Evolutionary conservation across 345 rosid genomes (phyloP), one percentile per base, ranked within the genome.

Genomic region (Streptanthus diversifolius): DNA sequence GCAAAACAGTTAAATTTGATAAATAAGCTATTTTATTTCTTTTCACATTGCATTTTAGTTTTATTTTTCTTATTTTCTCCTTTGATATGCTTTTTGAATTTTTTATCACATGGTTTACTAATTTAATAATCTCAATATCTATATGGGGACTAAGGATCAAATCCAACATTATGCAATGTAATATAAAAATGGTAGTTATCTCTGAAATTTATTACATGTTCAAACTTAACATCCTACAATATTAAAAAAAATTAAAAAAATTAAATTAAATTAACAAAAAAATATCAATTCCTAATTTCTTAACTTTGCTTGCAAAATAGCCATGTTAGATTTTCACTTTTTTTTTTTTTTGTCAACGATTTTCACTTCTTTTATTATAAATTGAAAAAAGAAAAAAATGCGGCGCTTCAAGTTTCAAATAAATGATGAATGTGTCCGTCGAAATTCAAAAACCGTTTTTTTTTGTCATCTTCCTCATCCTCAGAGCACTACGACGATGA

Each of bases 271-370:
- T 24, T 24, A 1, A 1, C 25, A 24, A 1, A 3, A 24, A 1
- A n/a, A n/a, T n/a, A n/a, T n/a, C n/a, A n/a, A n/a, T n/a, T n/a
- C n/a, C n/a, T n/a, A n/a, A 12, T 12, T 35, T 35, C 14, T n/a
- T 67, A 59, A 53, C 79, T 75, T 75, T 35, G 74, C 74, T 75
- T 68, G 70, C 49, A 75, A 68, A 75, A 22, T 68, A 68, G 61
- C 74, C 63, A 40, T 51, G 37, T 64, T 68, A 14, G 41, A 53
- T 35, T 35, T 9, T 22, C 30, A n/a, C n/a, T n/a, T n/a, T n/a
- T n/a, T n/a, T n/a, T n/a, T n/a, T n/a, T n/a, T n/a, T n/a, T n/a
- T n/a, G n/a, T n/a, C n/a, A n/a, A n/a, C n/a, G n/a, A n/a, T 24
- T 13, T 40, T 68, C 54, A 51, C 8, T 41, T 54, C 2, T 30